Evolutionary conservation across 805 yeast genomes (phyloP), one percentile per base, ranked within the genome.

Genomic region (Jamesozyma jinghongensis): DNA sequence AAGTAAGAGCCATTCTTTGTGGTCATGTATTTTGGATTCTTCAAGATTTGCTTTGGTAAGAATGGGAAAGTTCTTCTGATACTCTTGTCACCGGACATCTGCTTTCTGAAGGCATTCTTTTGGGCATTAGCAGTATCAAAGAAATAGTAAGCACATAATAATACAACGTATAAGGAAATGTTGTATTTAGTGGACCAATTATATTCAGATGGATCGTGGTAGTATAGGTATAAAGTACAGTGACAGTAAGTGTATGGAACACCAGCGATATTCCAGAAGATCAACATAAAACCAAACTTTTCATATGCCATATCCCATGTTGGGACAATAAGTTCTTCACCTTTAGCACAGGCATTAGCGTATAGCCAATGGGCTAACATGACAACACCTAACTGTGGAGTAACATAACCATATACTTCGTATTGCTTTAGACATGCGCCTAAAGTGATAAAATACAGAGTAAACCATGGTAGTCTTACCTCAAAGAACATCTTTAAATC

Each of bases 301-400:
- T 92, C 98, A 65, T 92, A 92, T 26, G 95, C 96, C 97, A 92
- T 90, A 64, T 92, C 98, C 97, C 98, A 92, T 16, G 95, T 84
- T 53, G 97, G 95, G 47, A 88, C 95, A 61, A 92, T 92, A 54
- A 90, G 70, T 62, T 92, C 97, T 67, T 92, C 98, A 53, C 97
- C 98, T 66, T 92, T 92, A 42, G 95, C 81, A 65, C 97, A 90
- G 3, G 97, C 96, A 58, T 92, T 90, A 46, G 95, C 95, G 59
- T 92, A 92, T 37, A 87, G 69, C 84, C 94, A 92, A 62, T 90
- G 94, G 12, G 95, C 97, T 45, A 82, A 67, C 50, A 85, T 64
- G 31, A 87, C 70, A 48, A 82, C 77, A 36, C 70, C 68, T 34
- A 85, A 79, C 65, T 86, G 95, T 31, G 87, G 77, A 5, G 88